Percentiles rank a stretch among this genome's conserved stretches.
These are phyloP conservation scores for Mangifera indica DNA, from an alignment of 345 rosid genomes.

Conservation along the genomic window DNA sequence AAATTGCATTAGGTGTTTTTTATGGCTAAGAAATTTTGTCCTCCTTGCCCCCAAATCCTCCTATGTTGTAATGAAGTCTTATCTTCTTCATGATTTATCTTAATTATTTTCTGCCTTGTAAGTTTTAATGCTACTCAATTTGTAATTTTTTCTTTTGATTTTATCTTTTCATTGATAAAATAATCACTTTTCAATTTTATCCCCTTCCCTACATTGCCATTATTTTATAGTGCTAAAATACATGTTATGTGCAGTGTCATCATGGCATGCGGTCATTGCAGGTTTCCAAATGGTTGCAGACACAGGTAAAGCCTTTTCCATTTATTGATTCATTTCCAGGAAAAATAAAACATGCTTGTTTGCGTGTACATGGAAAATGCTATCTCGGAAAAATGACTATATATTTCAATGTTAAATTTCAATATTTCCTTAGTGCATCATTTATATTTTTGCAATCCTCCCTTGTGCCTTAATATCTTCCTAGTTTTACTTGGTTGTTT, in stretches of 20 bases:
- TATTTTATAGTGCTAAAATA: slow-evolving; percentile 1
- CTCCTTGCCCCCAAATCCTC: background rate
- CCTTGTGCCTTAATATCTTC: background rate
- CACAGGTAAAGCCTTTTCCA: slow-evolving; percentile 48
- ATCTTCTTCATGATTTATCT: background rate
- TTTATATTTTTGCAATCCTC: background rate
- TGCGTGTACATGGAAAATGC: background rate
- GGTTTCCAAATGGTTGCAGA: slow-evolving; percentile 83
- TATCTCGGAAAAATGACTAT: background rate
- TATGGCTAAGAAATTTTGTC: no score
- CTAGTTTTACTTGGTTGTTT: background rate
- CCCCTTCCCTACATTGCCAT: background rate
- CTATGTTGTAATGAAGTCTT: background rate
- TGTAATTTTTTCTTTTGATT: background rate
- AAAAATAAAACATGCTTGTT: background rate
- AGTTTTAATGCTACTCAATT: no score
- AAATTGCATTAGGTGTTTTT: no score
- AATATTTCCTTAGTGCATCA: slow-evolving; percentile 2
- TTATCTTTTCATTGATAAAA: background rate
- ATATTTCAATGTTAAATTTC: background rate
- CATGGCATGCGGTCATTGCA: slow-evolving; percentile 82
- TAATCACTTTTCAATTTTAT: background rate
- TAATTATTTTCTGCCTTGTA: no score
- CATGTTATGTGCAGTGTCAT: slow-evolving; percentile 60
- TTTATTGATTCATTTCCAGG: background rate